phyloP scores from a whole-genome alignment of 805 yeast genomes.

The Yamadazyma tumulicola region DNA sequence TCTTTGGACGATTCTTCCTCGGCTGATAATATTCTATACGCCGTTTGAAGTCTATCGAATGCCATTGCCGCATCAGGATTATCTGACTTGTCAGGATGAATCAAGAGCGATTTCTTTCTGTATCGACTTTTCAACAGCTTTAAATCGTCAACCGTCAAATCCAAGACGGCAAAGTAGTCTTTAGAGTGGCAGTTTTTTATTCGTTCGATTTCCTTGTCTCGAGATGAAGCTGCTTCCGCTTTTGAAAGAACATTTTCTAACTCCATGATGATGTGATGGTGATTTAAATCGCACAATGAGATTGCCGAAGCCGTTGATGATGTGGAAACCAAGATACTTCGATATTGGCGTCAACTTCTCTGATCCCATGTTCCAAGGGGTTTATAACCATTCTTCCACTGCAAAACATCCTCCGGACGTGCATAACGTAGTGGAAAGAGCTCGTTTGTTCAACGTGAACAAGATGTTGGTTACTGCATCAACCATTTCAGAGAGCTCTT shows the following conservation, averaged over 20 bases:
- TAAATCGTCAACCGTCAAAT: slow-evolving; percentile 23
- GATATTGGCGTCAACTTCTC: slow-evolving; percentile 71
- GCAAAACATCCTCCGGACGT: slow-evolving; percentile 68
- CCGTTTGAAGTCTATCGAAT: slow-evolving; percentile 55
- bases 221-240: slow-evolving; percentile 23
- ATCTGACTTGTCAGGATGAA: slow-evolving; percentile 65
- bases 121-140: slow-evolving; percentile 44
- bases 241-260: slow-evolving; percentile 8
- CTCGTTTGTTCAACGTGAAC: slow-evolving; percentile 60
- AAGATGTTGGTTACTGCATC: slow-evolving; percentile 83
- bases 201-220: slow-evolving; percentile 55
- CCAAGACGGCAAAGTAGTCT: slow-evolving; percentile 56
- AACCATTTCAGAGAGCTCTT: slow-evolving; percentile 58
- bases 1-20: slow-evolving; percentile 10
- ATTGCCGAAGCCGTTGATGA: too few species aligned
- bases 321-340: slow-evolving; percentile 30
- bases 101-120: slow-evolving; percentile 56
- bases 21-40: slow-evolving; percentile 34
- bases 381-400: slow-evolving; percentile 57
- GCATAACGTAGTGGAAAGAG: slow-evolving; percentile 60
- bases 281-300: too few species aligned
- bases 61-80: slow-evolving; percentile 61
- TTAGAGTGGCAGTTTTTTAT: slow-evolving; percentile 44
- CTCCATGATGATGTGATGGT: neutral
- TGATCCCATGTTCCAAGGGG: slow-evolving; percentile 84